These are phyloP conservation scores for Scheffersomyces amazonensis DNA, from an alignment of 805 yeast species.

Conservation along the genomic window DNA sequence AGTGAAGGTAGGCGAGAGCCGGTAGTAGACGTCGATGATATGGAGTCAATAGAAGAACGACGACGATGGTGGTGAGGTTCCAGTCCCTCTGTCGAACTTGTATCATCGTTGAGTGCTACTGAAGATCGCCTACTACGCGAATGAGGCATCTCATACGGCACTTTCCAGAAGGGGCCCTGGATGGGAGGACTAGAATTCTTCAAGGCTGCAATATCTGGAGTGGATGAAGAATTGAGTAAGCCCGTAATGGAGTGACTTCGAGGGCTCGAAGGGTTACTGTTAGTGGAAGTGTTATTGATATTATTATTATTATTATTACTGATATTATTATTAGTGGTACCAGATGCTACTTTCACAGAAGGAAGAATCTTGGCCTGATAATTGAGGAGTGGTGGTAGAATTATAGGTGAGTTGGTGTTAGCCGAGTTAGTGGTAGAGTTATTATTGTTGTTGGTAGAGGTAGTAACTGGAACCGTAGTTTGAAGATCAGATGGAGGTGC, in stretches of 20 bases:
- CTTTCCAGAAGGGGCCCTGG: constrained; percentile 58
- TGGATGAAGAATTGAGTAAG: constrained; percentile 1
- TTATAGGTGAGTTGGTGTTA: constrained; percentile 15
- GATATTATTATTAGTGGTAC: constrained; percentile 3
- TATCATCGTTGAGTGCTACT: not conserved
- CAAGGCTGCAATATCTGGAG: not conserved
- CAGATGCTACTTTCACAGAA: constrained; percentile 5
- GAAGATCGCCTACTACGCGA: constrained; percentile 5
- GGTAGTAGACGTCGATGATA: constrained; percentile 45
- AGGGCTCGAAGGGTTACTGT: constrained; percentile 14
- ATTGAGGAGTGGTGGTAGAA: constrained; percentile 28
- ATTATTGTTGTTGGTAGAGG: constrained; percentile 3
- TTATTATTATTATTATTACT: constrained; percentile 5
- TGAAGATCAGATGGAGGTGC: constrained; percentile 1
- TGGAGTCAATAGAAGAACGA: constrained; percentile 48
- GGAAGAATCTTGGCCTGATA: constrained; percentile 10
- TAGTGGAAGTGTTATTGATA: too few species aligned
- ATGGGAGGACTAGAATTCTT: constrained; percentile 22
- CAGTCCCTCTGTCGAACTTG: too few species aligned
- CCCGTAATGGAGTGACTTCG: constrained; percentile 8
- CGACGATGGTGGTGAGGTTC: constrained; percentile 17
- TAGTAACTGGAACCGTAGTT: constrained; percentile 1
- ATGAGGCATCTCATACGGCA: constrained; percentile 55
- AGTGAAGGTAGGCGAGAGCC: constrained; percentile 31
- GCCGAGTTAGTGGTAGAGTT: constrained; percentile 6